Percentiles rank a stretch among this genome's conserved stretches.
phyloP scores from a whole-genome alignment of 2,329 filamentous ascomycete species.

The Sphaerulina vaccinii region DNA sequence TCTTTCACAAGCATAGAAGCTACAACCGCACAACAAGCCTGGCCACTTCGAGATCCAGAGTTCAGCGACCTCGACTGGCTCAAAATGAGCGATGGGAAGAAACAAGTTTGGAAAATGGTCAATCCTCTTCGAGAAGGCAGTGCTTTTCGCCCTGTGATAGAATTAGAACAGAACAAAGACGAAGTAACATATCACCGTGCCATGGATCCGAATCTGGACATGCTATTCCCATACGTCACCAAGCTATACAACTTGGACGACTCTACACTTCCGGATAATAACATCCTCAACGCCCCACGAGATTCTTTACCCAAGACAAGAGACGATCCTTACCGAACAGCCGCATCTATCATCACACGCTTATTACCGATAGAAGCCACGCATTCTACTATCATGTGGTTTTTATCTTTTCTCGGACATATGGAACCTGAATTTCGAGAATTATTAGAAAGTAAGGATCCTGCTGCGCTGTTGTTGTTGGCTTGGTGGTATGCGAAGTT shows the following conservation, averaged over 20 bases:
- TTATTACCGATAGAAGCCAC: conserved; percentile 40
- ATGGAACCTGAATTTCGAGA: conserved; percentile 46
- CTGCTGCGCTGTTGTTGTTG: conserved; percentile 55
- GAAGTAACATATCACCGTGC: conserved; percentile 3
- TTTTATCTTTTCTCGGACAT: conserved; percentile 50
- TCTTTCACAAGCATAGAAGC: conserved; percentile 49
- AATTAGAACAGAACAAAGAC: conserved; percentile 16
- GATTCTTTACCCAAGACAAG: no score
- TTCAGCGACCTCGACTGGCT: conserved; percentile 58
- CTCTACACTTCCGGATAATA: no score
- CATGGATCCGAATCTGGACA: conserved; percentile 20
- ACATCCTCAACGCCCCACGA: no score
- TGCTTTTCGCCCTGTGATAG: conserved; percentile 43
- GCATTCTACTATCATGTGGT: conserved; percentile 46
- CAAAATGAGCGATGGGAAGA: conserved; percentile 57
- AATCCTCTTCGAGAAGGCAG: conserved; percentile 52
- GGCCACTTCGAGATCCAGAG: conserved; percentile 53
- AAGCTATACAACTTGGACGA: conserved; percentile 30
- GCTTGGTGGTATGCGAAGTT: conserved; percentile 57
- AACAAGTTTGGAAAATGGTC: conserved; percentile 52
- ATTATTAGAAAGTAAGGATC: conserved; percentile 53
- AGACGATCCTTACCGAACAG: conserved; percentile 35
- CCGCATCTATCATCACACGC: conserved; percentile 37
- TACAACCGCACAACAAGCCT: conserved; percentile 47
- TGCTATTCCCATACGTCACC: conserved; percentile 20